Evolutionary conservation across 805 yeast species (phyloP), one percentile per base, ranked within the genome.

Genomic region (Sungouiella blattae): DNA sequence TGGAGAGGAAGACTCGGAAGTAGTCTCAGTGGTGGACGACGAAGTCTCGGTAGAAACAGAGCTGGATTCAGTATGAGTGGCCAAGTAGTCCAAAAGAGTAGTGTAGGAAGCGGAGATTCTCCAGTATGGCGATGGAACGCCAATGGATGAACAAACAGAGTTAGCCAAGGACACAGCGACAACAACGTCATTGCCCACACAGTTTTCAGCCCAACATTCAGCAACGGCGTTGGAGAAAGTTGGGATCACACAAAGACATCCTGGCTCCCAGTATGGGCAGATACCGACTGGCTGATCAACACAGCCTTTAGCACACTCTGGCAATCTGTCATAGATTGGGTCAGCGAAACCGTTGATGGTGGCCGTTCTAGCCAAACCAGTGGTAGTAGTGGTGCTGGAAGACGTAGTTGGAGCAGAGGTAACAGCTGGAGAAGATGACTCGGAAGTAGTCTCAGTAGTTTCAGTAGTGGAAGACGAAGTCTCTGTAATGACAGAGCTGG

Each of bases 111-210:
- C 28, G n/a, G 26, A 11, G 3, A 4, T 16, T 20, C 61, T 12
- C 53, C 49, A 38, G 54, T 49, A 23, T 64, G 44, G 43, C 12
- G 43, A 24, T 5, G 40, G 31, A 6, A 33, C 46, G 14, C 41
- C 38, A 17, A 35, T 36, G 5, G 41, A 34, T 9, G 39, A 28
- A 28, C 47, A 43, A 9, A 38, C 41, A 5, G 47, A 36, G 14
- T 26, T 39, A 5, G 44, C 47, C 11, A 37, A 39, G n/a, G 33
- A 31, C 14, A 39, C 27, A 12, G 43, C 43, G 13, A 13, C n/a
- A 3, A 16, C 40, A 4, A 41, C 40, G 2, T 36, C 39, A 7
- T 33, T 6, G 6, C 46, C 46, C 17, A 22, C 25, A 26, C 48
- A 41, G 11, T 32, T 23, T 15, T 35, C 25, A 17, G 44, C 46